Percentiles rank a stretch among this genome's conserved stretches.
Evolutionary conservation across 768 basidiomycete species (phyloP).

Genomic region (Crassisporium funariophilum): DNA sequence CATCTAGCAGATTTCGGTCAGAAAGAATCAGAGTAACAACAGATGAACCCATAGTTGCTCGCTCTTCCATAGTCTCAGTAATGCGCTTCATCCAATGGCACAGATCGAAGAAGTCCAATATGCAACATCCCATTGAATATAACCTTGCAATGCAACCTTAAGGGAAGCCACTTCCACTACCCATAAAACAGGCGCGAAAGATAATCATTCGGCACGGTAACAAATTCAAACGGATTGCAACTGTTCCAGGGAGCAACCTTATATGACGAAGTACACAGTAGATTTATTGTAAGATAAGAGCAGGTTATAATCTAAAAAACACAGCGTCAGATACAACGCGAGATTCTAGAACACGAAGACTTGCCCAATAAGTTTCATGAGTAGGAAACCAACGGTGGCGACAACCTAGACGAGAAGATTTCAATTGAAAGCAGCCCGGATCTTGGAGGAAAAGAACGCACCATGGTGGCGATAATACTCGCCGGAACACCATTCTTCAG

Average conservation of each 20-base stretch:
- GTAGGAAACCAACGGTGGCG: conserved; percentile 78
- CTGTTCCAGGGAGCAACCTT: too few relatives aligned
- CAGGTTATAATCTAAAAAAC: conserved; percentile 12
- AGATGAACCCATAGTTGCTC: neutral
- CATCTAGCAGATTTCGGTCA: conserved; percentile 13
- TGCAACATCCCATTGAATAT: too few relatives aligned
- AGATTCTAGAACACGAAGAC: too few relatives aligned
- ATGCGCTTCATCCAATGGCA: too few relatives aligned
- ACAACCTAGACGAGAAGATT: conserved; percentile 57
- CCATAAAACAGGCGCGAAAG: too few relatives aligned
- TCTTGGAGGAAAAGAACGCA: conserved; percentile 35
- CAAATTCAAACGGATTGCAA: too few relatives aligned
- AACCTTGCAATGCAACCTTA: too few relatives aligned
- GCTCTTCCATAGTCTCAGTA: conserved; percentile 3
- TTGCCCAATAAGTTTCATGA: conserved; percentile 75
- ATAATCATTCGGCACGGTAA: too few relatives aligned
- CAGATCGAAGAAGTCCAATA: too few relatives aligned
- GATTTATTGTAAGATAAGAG: conserved; percentile 6
- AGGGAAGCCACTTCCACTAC: too few relatives aligned
- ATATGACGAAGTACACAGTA: neutral
- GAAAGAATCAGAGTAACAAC: conserved; percentile 4
- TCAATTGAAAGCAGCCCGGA: conserved; percentile 11
- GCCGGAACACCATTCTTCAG: conserved; percentile 93
- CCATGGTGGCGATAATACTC: conserved; percentile 85
- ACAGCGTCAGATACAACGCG: too few relatives aligned